Percentiles rank a stretch among this genome's conserved stretches.
phyloP scores from a whole-genome alignment of 2,329 filamentous ascomycete genomes.

The Aspergillus calidoustus region DNA sequence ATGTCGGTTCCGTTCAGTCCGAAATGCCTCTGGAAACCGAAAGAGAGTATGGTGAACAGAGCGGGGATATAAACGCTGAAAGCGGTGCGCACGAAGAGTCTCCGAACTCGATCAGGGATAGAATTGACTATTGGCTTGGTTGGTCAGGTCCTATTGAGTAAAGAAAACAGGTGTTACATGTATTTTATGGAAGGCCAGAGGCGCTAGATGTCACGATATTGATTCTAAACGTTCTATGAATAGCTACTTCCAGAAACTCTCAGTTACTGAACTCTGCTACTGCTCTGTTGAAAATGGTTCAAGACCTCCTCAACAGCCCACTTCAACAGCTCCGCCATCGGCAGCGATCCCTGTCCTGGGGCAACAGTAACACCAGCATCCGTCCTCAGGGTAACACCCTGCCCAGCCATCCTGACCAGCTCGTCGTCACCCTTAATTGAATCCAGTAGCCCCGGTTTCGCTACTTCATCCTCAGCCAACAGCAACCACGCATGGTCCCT shows the following conservation, averaged over 20 bases:
- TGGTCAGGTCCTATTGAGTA: constrained; percentile 34
- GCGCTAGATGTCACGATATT: background rate
- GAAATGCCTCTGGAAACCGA: background rate
- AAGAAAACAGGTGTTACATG: background rate
- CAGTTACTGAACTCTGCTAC: background rate
- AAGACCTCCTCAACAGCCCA: constrained; percentile 72
- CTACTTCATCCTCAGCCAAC: constrained; percentile 61
- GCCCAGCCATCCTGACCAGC: constrained; percentile 35
- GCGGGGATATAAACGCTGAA: background rate
- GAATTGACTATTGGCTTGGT: constrained; percentile 38
- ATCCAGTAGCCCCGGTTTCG: background rate
- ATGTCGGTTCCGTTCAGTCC: background rate
- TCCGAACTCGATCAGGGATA: constrained; percentile 27
- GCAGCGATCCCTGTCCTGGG: constrained; percentile 57
- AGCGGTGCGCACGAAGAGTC: background rate
- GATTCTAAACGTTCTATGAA: background rate
- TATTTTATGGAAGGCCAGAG: background rate
- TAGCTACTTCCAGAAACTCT: background rate
- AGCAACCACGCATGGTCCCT: constrained; percentile 82
- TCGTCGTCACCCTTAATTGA: constrained; percentile 27
- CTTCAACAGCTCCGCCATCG: constrained; percentile 65
- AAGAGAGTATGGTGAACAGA: background rate
- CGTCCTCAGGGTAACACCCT: constrained; percentile 49
- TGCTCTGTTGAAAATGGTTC: constrained; percentile 30
- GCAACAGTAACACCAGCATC: constrained; percentile 51